These are phyloP conservation scores for Tagetes patula DNA, from an alignment of 129 eudicot species.

Conservation along the genomic window DNA sequence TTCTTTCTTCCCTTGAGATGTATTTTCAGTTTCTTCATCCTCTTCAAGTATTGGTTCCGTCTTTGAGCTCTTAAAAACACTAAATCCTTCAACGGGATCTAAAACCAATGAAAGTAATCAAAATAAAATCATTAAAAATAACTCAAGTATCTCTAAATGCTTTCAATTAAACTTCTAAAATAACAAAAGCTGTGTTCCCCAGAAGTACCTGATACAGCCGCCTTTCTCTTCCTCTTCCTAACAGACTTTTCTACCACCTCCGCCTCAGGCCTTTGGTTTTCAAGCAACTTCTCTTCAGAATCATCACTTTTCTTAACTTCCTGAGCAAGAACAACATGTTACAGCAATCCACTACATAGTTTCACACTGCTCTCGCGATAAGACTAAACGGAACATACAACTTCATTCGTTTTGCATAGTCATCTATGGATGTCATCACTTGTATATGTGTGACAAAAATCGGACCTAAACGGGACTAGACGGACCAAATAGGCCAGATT, in stretches of 20 bases:
- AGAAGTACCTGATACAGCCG: constrained; percentile 40
- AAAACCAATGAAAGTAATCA: constrained; percentile 22
- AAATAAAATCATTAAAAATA: constrained; percentile 4
- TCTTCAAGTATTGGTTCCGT: constrained; percentile 39
- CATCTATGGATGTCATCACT: no score
- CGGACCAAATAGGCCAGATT: no score
- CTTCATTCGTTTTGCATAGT: background rate
- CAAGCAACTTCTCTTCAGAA: constrained; percentile 34
- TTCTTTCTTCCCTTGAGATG: constrained; percentile 62
- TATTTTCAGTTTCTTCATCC: constrained; percentile 38
- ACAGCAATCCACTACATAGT: constrained; percentile 13
- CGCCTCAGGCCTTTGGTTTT: constrained; percentile 30
- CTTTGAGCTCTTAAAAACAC: constrained; percentile 63
- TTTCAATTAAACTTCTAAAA: background rate
- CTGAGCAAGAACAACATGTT: constrained; percentile 35
- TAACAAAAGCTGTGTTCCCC: background rate
- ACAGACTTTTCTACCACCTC: constrained; percentile 29
- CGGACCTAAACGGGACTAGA: no score
- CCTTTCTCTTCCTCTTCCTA: constrained; percentile 81
- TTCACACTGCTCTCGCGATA: background rate
- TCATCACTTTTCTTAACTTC: constrained; percentile 51
- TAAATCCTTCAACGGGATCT: constrained; percentile 78
- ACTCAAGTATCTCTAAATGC: background rate
- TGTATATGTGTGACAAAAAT: no score
- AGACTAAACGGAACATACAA: background rate